Base-by-base conservation (phyloP, 208 protist genomes). In the Herpetomonas tarakana region DNA sequence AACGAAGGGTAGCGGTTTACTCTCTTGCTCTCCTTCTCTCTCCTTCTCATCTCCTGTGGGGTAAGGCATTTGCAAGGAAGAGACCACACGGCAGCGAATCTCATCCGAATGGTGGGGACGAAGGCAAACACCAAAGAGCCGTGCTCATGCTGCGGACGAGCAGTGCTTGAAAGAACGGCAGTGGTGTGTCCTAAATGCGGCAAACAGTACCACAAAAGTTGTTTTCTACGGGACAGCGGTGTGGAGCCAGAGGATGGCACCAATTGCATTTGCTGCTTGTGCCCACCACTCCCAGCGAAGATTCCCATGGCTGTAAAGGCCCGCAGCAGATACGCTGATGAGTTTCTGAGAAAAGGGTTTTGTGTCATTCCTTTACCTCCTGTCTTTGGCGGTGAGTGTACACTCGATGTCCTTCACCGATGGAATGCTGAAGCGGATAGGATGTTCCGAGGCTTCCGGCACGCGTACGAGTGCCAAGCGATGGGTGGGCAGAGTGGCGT, bases 161-260 rank as follows among this genome's bases (percentile, higher is more conserved):
- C 35, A 41, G 35, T 41, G 35, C 35, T 6, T 41, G 9, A 41
- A 14, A 41, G 9, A 14, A 14, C 14, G 6, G 35, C 9, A 18
- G 35, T 41, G 35, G 35, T 41, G 6, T 41, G 35, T 41, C 35
- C 9, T 14, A 41, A 6, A 6, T 35, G 56, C 51, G 41, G 29
- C 14, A 31, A 53, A 39, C 30, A 24, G 29, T 89, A 71, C 52
- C 75, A 86, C 47, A 59, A 38, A 54, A 78, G 61, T 22, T 86
- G 78, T 53, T 89, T 74, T 63, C 64, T 85, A 44, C 54, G 64
- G 14, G 78, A 89, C 16, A 79, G 68, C 7, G 82, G 75, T 35
- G 28, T 72, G 21, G 53, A 45, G 16, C 46, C 52, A 16, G 38
- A 30, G n/a, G 31, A 44, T 47, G 30, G 26, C 0, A 16, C 1